Evolutionary conservation across 805 yeast species (phyloP).

Genomic region (Saccharomycopsis microspora): DNA sequence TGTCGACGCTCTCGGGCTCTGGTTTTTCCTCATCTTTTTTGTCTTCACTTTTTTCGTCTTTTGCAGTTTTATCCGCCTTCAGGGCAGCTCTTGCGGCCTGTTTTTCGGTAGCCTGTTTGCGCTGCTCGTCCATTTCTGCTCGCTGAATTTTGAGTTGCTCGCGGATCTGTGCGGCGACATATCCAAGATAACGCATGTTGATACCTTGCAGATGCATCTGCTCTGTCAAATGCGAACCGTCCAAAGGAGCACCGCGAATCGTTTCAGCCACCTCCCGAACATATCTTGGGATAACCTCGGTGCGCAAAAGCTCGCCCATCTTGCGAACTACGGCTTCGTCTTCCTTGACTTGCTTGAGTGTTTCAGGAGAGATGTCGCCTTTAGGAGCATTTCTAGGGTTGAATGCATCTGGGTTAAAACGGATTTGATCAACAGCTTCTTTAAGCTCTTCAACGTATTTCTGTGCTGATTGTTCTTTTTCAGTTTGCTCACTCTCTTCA

Average conservation of each 20-base stretch:
- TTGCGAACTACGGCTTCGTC: conserved; percentile 55
- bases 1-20: conserved; percentile 17
- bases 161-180: conserved; percentile 31
- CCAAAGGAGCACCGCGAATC: conserved; percentile 52
- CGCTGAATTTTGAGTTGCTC: conserved; percentile 12
- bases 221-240: conserved; percentile 64
- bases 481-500: conserved; percentile 18
- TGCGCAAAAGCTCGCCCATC: conserved; percentile 51
- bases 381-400: conserved; percentile 26
- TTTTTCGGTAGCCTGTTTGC: conserved; percentile 23
- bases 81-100: conserved; percentile 22
- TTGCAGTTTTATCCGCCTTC: conserved; percentile 23
- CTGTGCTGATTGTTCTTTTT: conserved; percentile 22
- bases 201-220: conserved; percentile 74
- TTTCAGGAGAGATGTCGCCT: conserved; percentile 11
- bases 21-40: conserved; percentile 19
- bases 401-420: conserved; percentile 75
- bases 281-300: conserved; percentile 50
- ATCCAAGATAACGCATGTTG: conserved; percentile 80
- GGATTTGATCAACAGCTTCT: conserved; percentile 41
- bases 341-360: conserved; percentile 26
- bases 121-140: conserved; percentile 10
- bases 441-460: conserved; percentile 34
- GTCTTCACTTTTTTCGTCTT: conserved; percentile 19
- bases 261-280: conserved; percentile 41